These are phyloP conservation scores for Rutstroemia sydowiana DNA, from an alignment of 2,329 filamentous ascomycete genomes.

Conservation along the genomic window DNA sequence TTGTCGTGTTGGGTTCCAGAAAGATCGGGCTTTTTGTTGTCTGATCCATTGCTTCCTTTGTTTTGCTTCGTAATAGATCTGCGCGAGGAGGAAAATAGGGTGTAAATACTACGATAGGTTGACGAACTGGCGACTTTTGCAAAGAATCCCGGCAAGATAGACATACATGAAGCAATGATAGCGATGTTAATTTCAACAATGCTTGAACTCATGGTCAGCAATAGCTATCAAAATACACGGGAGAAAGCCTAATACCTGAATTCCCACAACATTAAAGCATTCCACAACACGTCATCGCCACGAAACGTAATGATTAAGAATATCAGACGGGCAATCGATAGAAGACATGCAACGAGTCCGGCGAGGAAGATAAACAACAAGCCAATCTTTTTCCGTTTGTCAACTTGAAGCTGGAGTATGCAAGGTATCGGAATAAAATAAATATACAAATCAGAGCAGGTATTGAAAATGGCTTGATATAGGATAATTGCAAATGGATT, in stretches of 20 bases:
- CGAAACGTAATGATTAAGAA: background rate
- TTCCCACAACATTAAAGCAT: background rate
- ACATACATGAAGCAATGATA: constrained; percentile 3
- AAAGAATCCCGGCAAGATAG: background rate
- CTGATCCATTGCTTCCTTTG: background rate
- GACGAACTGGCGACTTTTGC: background rate
- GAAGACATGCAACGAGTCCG: background rate
- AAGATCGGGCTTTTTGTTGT: background rate
- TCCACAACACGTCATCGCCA: background rate
- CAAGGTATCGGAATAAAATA: constrained; percentile 1
- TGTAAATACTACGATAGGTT: background rate
- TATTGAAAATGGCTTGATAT: background rate
- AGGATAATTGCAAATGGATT: background rate
- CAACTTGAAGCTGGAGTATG: constrained; percentile 1
- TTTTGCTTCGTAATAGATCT: background rate
- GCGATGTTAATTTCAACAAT: constrained; percentile 1
- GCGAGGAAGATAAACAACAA: constrained; percentile 4
- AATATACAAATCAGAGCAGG: constrained; percentile 5
- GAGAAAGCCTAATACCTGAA: background rate
- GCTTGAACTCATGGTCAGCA: background rate
- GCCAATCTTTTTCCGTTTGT: constrained; percentile 3
- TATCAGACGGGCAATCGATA: constrained; percentile 5
- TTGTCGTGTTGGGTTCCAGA: background rate
- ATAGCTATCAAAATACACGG: background rate
- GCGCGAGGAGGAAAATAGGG: background rate